Percentiles rank a stretch among this genome's conserved stretches.
phyloP scores from a whole-genome alignment of 148 eudicot species.

The Drosera capensis region DNA sequence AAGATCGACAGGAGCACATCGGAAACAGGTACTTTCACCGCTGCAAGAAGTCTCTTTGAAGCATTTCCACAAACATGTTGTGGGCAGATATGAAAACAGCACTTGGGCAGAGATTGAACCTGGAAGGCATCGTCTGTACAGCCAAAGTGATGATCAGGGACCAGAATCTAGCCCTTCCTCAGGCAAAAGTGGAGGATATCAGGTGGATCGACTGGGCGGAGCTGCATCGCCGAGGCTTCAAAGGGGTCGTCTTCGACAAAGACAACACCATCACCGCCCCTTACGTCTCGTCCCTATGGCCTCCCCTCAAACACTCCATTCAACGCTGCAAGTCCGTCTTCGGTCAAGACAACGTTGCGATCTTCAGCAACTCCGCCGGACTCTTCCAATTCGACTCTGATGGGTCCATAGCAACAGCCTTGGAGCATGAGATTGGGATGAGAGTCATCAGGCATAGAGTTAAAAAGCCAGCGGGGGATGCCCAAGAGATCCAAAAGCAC shows the following conservation, averaged over 20 bases:
- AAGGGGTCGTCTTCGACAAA: slow-evolving; percentile 85
- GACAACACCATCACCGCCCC: slow-evolving; percentile 80
- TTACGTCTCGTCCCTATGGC: slow-evolving; percentile 43
- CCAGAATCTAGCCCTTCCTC: slow-evolving; percentile 46
- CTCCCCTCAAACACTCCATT: slow-evolving; percentile 30
- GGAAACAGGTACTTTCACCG: too few relatives aligned
- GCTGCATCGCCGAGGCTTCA: slow-evolving; percentile 49
- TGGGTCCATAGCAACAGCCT: slow-evolving; percentile 46
- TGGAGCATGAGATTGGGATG: slow-evolving; percentile 54
- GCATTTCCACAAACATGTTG: slow-evolving; percentile 48
- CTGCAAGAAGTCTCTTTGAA: neutral
- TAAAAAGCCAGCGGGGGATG: slow-evolving; percentile 79
- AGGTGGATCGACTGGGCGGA: slow-evolving; percentile 63
- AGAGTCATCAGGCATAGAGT: slow-evolving; percentile 60
- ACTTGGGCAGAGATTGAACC: slow-evolving; percentile 63
- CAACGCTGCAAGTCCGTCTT: slow-evolving; percentile 53
- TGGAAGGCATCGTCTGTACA: slow-evolving; percentile 43
- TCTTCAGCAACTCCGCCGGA: slow-evolving; percentile 88
- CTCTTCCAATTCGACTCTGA: slow-evolving; percentile 61
- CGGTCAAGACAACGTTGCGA: slow-evolving; percentile 57
- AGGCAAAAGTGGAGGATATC: slow-evolving; percentile 43
- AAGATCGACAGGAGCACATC: neutral
- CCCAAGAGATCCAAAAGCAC: slow-evolving; percentile 59
- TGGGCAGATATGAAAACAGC: slow-evolving; percentile 57
- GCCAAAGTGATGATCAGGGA: slow-evolving; percentile 25